phyloP scores from a whole-genome alignment of 164 flowering plant genomes.

The Tetrastigma voinierianum region DNA sequence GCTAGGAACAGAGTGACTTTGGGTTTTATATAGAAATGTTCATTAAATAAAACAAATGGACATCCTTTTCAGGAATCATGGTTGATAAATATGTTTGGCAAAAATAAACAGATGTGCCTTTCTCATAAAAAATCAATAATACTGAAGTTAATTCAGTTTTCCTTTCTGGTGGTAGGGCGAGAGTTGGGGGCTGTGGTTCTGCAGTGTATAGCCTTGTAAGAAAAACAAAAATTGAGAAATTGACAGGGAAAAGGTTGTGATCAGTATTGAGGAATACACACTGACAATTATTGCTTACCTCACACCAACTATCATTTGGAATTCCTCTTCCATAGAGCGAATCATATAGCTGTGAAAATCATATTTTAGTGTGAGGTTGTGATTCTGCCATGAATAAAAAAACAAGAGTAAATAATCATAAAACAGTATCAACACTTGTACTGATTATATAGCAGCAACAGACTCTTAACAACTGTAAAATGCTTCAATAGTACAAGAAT shows the following conservation, averaged over 20 bases:
- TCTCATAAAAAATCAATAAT: no score
- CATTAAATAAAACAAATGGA: no score
- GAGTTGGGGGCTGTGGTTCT: no score
- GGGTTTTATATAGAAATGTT: no score
- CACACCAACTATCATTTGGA: constrained; percentile 92
- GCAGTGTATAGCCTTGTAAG: no score
- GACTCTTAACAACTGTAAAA: neutral
- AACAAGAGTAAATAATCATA: constrained; percentile 12
- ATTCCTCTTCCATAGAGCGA: constrained; percentile 99
- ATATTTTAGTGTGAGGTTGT: constrained; percentile 79
- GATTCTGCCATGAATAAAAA: constrained; percentile 68
- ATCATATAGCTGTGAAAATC: constrained; percentile 99
- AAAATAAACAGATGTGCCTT: no score
- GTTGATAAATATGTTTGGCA: no score
- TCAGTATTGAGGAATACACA: neutral
- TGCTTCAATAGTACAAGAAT: neutral
- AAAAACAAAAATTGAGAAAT: neutral
- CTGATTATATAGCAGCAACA: neutral
- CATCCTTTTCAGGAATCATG: no score
- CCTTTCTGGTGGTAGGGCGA: no score
- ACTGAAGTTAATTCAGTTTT: no score
- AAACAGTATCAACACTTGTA: constrained; percentile 2
- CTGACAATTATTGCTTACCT: constrained; percentile 45
- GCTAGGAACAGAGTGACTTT: no score
- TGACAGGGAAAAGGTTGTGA: neutral